phyloP scores from a whole-genome alignment of 2,329 filamentous ascomycete species.

The Canariomyces notabilis region DNA sequence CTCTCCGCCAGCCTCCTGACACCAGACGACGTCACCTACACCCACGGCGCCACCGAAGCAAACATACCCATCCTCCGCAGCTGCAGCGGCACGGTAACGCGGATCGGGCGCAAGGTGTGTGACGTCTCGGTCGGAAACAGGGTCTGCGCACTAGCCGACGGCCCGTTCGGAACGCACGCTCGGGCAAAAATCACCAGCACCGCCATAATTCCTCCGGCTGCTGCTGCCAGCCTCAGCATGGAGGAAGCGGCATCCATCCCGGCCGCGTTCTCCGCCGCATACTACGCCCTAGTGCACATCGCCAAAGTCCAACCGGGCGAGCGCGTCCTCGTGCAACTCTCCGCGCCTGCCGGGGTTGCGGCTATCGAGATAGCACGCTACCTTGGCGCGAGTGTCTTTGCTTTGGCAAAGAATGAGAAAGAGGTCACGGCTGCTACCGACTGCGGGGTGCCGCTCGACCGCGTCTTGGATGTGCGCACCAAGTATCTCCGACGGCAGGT shows the following conservation, averaged over 20 bases:
- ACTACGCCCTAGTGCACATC: conserved; percentile 19
- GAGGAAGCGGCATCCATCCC: conserved; percentile 21
- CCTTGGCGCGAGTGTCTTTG: conserved; percentile 17
- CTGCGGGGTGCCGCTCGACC: conserved; percentile 11
- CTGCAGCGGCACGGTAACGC: conserved; percentile 23
- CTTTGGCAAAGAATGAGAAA: conserved; percentile 15
- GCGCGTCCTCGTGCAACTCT: conserved; percentile 22
- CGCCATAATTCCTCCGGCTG: conserved; percentile 12
- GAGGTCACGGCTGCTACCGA: conserved; percentile 11
- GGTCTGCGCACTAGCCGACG: conserved; percentile 23
- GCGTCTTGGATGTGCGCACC: conserved; percentile 19
- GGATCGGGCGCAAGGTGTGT: conserved; percentile 20
- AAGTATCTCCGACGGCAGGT: conserved; percentile 20
- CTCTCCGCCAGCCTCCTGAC: conserved; percentile 22
- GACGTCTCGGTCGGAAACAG: conserved; percentile 12
- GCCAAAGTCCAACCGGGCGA: conserved; percentile 20
- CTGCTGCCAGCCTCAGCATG: conserved; percentile 14
- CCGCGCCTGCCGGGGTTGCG: conserved; percentile 19
- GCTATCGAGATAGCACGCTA: conserved; percentile 19
- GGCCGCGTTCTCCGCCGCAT: conserved; percentile 15
- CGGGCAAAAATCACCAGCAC: conserved; percentile 19
- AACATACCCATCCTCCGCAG: conserved; percentile 13
- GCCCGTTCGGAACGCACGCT: conserved; percentile 19
- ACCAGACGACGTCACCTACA: conserved; percentile 18
- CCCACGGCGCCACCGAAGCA: conserved; percentile 2